Evolutionary conservation across 2,329 filamentous ascomycete species (phyloP), one percentile per base, ranked within the genome.

Genomic region (Celoporthe dispersa): DNA sequence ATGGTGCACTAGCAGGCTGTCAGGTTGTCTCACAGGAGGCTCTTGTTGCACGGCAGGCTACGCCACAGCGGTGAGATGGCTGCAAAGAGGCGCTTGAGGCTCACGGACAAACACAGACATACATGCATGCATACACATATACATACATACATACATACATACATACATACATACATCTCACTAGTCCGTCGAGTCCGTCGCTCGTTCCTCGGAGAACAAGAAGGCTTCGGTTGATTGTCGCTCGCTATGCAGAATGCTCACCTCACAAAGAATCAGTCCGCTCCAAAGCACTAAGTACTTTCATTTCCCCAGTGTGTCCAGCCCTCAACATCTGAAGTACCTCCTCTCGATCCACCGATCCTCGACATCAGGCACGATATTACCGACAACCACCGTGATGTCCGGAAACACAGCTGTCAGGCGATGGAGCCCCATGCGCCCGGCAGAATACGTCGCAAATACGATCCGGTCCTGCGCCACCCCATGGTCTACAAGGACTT

Each of bases 401-500:
- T 91, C 90, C 0, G 96, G 94, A 76, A 96, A 99, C 3, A 97
- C 96, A 69, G 91, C 93, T 72, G 93, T 92, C 75, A 99, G 82
- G 73, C 96, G 87, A 77, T 96, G 94, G 72, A 98, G 79, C 0
- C 94, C 96, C 75, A 93, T 89, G 73, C 90, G 90, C 11, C 95
- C 95, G 3, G 94, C 95, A 73, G 94, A 92, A 78, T 97, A 98
- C 3, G 95, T 97, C 53, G 97, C 94, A 78, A 98, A 91, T 44
- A 98, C 93, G 73, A 99, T 97, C 73, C 87, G 91, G 61, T 93
- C 88, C 77, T 96, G 91, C 7, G 88, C 83, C 8, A 98, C 94
- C 14, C 96, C 96, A 77, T 98, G 94, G 79, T 99, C 96, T 22
- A 97, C 90, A 67, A 99, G 84, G n/a, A 98, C 93, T 77, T 96